Conservation (phyloP, 2,329 filamentous ascomycete genomes). For the Xylariales sp. region DNA sequence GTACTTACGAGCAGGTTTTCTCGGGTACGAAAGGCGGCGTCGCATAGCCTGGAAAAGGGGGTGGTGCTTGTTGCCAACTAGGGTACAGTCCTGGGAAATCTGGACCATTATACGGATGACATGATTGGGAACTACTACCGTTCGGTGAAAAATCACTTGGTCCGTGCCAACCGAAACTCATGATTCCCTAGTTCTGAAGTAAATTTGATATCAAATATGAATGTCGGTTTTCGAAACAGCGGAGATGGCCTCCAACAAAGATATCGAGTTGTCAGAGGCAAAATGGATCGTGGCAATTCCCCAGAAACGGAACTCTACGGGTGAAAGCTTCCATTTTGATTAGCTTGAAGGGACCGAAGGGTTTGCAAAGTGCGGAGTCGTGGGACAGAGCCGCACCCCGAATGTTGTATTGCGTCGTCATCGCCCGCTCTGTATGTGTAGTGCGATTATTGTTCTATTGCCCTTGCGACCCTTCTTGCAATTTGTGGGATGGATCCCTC, state of each 20-base stretch:
- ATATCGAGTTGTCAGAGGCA: background rate
- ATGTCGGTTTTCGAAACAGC: background rate
- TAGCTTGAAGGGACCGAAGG: slow-evolving; percentile 10
- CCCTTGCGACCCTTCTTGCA: slow-evolving; percentile 5
- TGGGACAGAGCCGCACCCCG: background rate
- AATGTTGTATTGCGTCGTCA: slow-evolving; percentile 20
- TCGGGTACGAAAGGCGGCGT: background rate
- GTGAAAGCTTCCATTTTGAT: slow-evolving; percentile 19
- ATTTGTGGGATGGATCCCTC: background rate
- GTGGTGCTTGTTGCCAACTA: background rate
- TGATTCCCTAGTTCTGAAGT: background rate
- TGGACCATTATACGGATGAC: background rate
- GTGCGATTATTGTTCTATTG: background rate
- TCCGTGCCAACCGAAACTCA: background rate
- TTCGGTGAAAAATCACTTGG: slow-evolving; percentile 1
- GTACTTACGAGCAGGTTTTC: slow-evolving; percentile 19
- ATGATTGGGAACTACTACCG: background rate
- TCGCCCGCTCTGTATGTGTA: background rate
- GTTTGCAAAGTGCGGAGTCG: background rate
- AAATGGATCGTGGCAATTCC: background rate
- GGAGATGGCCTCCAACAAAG: background rate
- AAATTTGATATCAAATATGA: background rate
- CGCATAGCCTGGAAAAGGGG: background rate
- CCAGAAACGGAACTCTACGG: slow-evolving; percentile 4
- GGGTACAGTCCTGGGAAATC: background rate